phyloP scores from a whole-genome alignment of 2,329 filamentous ascomycete genomes.

The Colletotrichum brevisporum region DNA sequence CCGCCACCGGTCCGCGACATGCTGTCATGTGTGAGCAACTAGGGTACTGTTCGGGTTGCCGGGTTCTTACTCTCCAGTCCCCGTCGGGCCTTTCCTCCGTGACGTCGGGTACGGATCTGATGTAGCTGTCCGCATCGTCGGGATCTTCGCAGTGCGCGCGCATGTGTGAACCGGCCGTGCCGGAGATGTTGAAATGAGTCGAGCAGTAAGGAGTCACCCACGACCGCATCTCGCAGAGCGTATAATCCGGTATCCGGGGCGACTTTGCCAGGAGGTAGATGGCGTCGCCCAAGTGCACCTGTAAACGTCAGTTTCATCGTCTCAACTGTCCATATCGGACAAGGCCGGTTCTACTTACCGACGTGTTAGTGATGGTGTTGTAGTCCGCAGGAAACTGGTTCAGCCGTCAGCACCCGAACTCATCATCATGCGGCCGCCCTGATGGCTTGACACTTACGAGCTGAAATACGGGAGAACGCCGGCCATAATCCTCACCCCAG shows the following conservation, averaged over 20 bases:
- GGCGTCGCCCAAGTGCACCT: constrained; percentile 60
- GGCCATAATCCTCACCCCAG: constrained; percentile 69
- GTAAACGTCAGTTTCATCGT: constrained; percentile 32
- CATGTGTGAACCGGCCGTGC: constrained; percentile 71
- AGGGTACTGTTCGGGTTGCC: background rate
- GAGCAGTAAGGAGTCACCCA: constrained; percentile 76
- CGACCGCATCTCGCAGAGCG: constrained; percentile 77
- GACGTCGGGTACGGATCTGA: constrained; percentile 54
- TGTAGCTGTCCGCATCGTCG: constrained; percentile 69
- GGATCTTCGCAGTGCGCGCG: constrained; percentile 72
- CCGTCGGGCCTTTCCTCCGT: constrained; percentile 50
- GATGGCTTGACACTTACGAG: constrained; percentile 51
- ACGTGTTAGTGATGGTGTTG: constrained; percentile 75
- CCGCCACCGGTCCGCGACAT: constrained; percentile 68
- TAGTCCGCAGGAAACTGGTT: constrained; percentile 68
- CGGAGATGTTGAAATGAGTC: constrained; percentile 71
- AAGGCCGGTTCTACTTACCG: background rate
- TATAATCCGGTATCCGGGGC: constrained; percentile 63
- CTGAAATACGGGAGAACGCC: constrained; percentile 68
- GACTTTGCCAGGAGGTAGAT: constrained; percentile 77
- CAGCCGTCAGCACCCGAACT: background rate
- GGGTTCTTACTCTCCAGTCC: constrained; percentile 64
- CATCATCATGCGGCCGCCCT: constrained; percentile 27
- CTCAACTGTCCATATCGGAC: background rate
- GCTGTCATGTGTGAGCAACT: constrained; percentile 45